A percentile compares a stretch with the other conserved stretches of the same genome.
These are phyloP conservation scores for Sedum album DNA, from an alignment of 164 flowering plant species.

Conservation along the genomic window DNA sequence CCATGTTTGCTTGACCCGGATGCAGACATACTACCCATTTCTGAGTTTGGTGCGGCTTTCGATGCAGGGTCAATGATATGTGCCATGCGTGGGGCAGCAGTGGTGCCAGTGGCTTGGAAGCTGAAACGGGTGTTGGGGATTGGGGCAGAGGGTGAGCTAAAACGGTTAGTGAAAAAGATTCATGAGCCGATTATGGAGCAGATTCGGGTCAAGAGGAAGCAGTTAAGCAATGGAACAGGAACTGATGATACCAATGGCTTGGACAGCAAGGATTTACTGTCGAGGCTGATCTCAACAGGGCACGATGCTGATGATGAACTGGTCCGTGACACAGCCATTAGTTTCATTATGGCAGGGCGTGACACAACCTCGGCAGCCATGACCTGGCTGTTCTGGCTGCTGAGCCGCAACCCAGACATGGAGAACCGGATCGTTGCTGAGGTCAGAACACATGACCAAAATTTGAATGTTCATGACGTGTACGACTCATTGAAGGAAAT, in stretches of 20 bases:
- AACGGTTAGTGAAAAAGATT: conserved; percentile 29
- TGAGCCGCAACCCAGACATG: conserved; percentile 17
- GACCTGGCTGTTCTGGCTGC: conserved; percentile 83
- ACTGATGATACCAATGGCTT: too few relatives aligned
- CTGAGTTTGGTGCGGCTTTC: conserved; percentile 33
- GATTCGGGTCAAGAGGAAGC: conserved; percentile 22
- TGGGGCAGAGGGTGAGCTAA: conserved; percentile 55
- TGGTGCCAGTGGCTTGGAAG: conserved; percentile 54
- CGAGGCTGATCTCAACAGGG: conserved; percentile 42
- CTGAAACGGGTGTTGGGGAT: conserved; percentile 36
- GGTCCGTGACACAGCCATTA: conserved; percentile 69
- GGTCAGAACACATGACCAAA: conserved; percentile 3
- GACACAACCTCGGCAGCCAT: conserved; percentile 85
- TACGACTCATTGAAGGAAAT: conserved; percentile 48
- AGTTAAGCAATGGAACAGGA: conserved; percentile 2
- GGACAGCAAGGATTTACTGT: conserved; percentile 34
- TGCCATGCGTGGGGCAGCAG: conserved; percentile 51
- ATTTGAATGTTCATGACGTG: conserved; percentile 4
- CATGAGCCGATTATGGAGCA: conserved; percentile 36
- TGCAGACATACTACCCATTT: conserved; percentile 21
- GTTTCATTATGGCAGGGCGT: conserved; percentile 82
- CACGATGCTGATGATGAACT: conserved; percentile 22
- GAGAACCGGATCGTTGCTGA: conserved; percentile 29
- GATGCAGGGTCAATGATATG: conserved; percentile 54
- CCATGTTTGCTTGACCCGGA: conserved; percentile 37